phyloP scores from a whole-genome alignment of 2,329 filamentous ascomycete genomes.

The Alternaria triticina region DNA sequence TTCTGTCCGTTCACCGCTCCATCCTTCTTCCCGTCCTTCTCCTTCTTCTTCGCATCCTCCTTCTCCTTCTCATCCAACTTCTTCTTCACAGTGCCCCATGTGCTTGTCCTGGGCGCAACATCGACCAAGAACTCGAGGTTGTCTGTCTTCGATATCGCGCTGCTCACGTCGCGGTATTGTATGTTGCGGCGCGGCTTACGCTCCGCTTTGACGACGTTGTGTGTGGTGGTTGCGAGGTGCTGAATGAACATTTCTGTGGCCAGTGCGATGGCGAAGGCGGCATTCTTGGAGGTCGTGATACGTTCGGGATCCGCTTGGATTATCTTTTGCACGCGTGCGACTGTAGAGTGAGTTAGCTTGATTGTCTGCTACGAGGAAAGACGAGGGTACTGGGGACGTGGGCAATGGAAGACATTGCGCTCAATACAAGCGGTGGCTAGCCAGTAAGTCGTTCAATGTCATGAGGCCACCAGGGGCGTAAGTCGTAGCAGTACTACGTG shows the following conservation, averaged over 20 bases:
- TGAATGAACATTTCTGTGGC: slow-evolving; percentile 97
- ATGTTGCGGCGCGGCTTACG: slow-evolving; percentile 91
- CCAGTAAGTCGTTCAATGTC: neutral
- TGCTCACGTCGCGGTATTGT: slow-evolving; percentile 93
- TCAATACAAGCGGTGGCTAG: neutral
- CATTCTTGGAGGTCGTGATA: slow-evolving; percentile 85
- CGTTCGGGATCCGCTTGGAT: slow-evolving; percentile 82
- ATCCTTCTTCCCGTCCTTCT: slow-evolving; percentile 6
- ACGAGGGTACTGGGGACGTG: neutral
- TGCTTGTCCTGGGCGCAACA: slow-evolving; percentile 83
- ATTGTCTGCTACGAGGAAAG: neutral
- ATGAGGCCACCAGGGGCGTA: neutral
- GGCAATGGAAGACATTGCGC: neutral
- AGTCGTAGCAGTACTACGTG: neutral
- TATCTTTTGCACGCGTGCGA: slow-evolving; percentile 95
- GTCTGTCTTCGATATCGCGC: slow-evolving; percentile 84
- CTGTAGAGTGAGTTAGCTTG: slow-evolving; percentile 55
- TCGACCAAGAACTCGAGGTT: slow-evolving; percentile 95
- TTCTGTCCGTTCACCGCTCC: neutral
- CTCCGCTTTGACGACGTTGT: slow-evolving; percentile 89
- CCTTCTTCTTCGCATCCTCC: slow-evolving; percentile 12
- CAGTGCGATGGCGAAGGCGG: slow-evolving; percentile 89
- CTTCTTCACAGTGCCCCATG: slow-evolving; percentile 80
- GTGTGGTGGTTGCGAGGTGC: slow-evolving; percentile 82
- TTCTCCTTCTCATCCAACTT: slow-evolving; percentile 52